Conservation (phyloP, 371 early-diverging fungal species). For the Coemansia sp. region DNA sequence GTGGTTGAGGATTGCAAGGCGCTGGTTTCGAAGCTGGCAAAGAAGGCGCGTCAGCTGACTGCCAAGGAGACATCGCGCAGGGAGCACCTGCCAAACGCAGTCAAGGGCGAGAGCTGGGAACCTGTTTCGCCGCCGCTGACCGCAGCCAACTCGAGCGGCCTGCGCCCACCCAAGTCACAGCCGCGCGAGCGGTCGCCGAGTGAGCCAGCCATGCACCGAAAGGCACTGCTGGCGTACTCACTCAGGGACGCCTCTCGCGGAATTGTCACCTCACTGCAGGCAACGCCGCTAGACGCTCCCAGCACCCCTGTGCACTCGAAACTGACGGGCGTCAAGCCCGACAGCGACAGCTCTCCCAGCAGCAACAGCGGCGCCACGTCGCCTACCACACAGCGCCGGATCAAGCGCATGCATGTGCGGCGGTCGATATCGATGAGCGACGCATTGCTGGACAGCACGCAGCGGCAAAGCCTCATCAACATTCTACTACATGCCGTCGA, state of each 20-base stretch:
- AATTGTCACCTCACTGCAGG: neutral
- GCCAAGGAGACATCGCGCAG: no score
- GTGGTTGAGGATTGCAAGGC: constrained; percentile 61
- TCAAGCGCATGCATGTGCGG: constrained; percentile 28
- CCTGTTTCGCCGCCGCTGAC: neutral
- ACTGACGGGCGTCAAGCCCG: neutral
- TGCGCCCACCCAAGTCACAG: neutral
- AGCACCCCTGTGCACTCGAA: neutral
- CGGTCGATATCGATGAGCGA: constrained; percentile 47
- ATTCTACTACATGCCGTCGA: constrained; percentile 83
- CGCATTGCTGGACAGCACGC: constrained; percentile 49
- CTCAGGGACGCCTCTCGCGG: constrained; percentile 3
- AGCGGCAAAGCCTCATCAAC: constrained; percentile 65
- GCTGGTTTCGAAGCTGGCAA: constrained; percentile 35
- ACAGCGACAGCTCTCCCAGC: neutral
- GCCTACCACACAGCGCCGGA: neutral
- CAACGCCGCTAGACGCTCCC: neutral
- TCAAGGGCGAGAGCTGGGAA: neutral
- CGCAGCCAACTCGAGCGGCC: neutral
- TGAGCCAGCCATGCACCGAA: constrained; percentile 22
- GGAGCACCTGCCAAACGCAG: constrained; percentile 12
- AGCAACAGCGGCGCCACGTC: neutral
- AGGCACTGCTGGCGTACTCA: constrained; percentile 17
- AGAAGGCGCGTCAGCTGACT: constrained; percentile 39
- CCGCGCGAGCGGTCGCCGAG: constrained; percentile 39